Evolutionary conservation across 2,329 filamentous ascomycete genomes (phyloP).

Genomic region (Drechslerella coelobrocha): DNA sequence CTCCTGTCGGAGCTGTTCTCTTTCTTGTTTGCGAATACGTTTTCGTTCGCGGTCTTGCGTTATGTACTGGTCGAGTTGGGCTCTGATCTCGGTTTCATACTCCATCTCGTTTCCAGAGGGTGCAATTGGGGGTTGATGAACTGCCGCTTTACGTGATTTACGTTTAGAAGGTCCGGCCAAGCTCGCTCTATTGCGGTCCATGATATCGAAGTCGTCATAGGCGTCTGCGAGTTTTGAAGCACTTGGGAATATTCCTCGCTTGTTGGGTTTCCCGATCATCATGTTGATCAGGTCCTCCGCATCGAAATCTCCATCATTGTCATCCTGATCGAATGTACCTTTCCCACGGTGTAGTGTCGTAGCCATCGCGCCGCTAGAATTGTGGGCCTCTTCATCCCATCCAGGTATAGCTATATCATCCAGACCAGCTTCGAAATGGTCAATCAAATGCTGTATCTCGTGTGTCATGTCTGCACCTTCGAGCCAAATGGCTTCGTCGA

Average conservation of each 20-base stretch:
- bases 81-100: constrained; percentile 72
- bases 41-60: constrained; percentile 75
- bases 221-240: constrained; percentile 61
- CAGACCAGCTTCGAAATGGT: constrained; percentile 30
- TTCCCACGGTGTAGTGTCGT: constrained; percentile 64
- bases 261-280: constrained; percentile 46
- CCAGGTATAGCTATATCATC: constrained; percentile 2
- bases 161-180: constrained; percentile 61
- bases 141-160: constrained; percentile 72
- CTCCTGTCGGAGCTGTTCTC: constrained; percentile 71
- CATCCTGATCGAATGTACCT: constrained; percentile 53
- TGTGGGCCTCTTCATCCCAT: constrained; percentile 22
- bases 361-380: too few relatives aligned
- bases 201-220: constrained; percentile 75
- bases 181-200: constrained; percentile 79
- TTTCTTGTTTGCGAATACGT: constrained; percentile 71
- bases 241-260: constrained; percentile 58
- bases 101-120: constrained; percentile 60
- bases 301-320: constrained; percentile 58
- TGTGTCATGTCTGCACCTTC: constrained; percentile 27
- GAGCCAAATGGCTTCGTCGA: constrained; percentile 34
- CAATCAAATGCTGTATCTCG: constrained; percentile 36
- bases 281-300: constrained; percentile 63
- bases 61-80: constrained; percentile 67
- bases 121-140: constrained; percentile 59